phyloP scores from a whole-genome alignment of 768 basidiomycete genomes.

The Serendipita vermifera region DNA sequence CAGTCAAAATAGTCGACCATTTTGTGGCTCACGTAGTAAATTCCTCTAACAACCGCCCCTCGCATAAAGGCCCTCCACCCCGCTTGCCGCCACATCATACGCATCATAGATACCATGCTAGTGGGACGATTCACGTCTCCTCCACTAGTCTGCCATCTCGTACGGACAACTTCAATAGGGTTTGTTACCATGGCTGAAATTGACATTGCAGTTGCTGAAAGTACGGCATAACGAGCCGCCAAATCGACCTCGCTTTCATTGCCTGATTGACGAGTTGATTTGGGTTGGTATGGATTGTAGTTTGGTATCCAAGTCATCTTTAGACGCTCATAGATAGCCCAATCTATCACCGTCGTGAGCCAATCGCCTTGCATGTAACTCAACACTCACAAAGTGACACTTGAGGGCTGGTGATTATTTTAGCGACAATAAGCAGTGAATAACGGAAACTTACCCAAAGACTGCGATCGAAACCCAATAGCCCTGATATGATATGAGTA shows the following conservation, averaged over 20 bases:
- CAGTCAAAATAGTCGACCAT: neutral
- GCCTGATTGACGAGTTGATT: neutral
- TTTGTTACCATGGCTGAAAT: neutral
- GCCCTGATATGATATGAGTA: neutral
- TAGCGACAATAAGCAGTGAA: neutral
- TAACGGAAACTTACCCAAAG: neutral
- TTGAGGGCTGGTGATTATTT: neutral
- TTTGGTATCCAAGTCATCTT: neutral
- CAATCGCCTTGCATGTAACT: no score
- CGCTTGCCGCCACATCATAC: neutral
- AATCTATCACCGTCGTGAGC: no score
- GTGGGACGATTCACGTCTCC: neutral
- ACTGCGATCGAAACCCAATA: slow-evolving; percentile 2
- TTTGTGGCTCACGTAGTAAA: neutral
- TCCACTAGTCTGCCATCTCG: neutral
- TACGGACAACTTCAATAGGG: neutral
- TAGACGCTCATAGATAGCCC: neutral
- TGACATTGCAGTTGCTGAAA: neutral
- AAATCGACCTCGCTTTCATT: neutral
- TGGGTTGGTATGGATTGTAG: neutral
- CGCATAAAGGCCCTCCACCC: slow-evolving; percentile 1
- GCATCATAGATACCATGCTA: neutral
- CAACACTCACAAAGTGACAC: neutral
- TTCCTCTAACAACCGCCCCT: neutral
- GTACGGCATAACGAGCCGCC: neutral